Conservation (phyloP, 306 rosid species). For the Boehmeria nivea region DNA sequence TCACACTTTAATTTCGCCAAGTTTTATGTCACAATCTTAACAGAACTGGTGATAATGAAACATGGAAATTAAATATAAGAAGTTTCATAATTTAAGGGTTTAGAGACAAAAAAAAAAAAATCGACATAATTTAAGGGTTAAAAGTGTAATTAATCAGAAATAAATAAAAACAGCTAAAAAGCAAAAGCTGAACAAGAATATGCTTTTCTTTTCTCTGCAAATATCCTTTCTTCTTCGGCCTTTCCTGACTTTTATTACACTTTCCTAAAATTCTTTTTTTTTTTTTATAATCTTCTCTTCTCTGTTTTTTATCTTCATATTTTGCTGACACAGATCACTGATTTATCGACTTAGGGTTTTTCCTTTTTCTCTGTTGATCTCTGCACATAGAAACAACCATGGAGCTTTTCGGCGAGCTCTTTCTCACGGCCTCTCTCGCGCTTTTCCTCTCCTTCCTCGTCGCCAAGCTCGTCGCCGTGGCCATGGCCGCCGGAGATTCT, state of each 20-base stretch:
- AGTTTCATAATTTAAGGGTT: too few relatives aligned
- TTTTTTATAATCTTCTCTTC: too few relatives aligned
- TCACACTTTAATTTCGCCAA: too few relatives aligned
- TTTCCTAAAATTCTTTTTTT: not conserved
- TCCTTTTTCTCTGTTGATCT: not conserved
- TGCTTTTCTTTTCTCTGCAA: conserved; percentile 44
- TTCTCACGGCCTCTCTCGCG: conserved; percentile 44
- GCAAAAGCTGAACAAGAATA: conserved; percentile 29
- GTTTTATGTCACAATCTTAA: too few relatives aligned
- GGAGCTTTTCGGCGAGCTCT: conserved; percentile 54
- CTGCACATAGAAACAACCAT: conserved; percentile 11
- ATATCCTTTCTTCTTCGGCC: conserved; percentile 34
- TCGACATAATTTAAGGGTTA: too few relatives aligned
- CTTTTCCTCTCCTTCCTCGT: conserved; percentile 48
- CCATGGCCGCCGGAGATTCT: conserved; percentile 21
- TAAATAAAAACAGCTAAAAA: not conserved
- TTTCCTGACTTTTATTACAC: not conserved
- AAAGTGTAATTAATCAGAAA: not conserved
- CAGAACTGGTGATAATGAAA: too few relatives aligned
- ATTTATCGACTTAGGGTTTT: not conserved
- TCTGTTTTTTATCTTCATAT: not conserved
- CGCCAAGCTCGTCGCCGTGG: conserved; percentile 49
- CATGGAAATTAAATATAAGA: too few relatives aligned
- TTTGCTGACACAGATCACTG: not conserved
- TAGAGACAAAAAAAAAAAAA: too few relatives aligned